phyloP scores from a whole-genome alignment of 805 yeast genomes.

The Yarrowia sp. region DNA sequence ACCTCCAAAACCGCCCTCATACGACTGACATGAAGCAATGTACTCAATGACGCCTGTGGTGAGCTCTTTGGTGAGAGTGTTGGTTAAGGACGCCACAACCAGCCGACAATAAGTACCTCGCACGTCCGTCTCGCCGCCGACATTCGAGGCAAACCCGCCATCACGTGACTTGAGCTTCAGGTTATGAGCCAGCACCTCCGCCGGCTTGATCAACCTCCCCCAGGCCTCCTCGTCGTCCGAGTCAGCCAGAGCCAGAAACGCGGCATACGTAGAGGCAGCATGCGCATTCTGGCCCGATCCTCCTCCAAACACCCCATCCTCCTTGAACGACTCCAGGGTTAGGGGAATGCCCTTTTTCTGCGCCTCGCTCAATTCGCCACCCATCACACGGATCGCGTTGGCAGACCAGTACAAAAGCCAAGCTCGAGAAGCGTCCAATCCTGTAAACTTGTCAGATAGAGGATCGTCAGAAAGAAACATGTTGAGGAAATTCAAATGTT shows the following conservation, averaged over 20 bases:
- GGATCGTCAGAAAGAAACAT: slow-evolving; percentile 40
- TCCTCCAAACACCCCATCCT: slow-evolving; percentile 77
- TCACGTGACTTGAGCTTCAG: slow-evolving; percentile 57
- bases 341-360: slow-evolving; percentile 33
- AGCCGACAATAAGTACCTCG: slow-evolving; percentile 86
- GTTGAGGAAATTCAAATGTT: slow-evolving; percentile 49
- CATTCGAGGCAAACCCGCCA: slow-evolving; percentile 77
- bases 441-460: slow-evolving; percentile 52
- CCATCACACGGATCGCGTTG: slow-evolving; percentile 52
- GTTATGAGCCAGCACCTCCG: slow-evolving; percentile 60
- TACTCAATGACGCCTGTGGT: slow-evolving; percentile 54
- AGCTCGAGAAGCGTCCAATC: slow-evolving; percentile 84
- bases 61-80: slow-evolving; percentile 62
- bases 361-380: slow-evolving; percentile 36
- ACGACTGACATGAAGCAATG: slow-evolving; percentile 73
- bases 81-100: slow-evolving; percentile 64
- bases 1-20: slow-evolving; percentile 95
- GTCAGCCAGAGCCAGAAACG: slow-evolving; percentile 58
- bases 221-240: slow-evolving; percentile 46
- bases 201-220: slow-evolving; percentile 46
- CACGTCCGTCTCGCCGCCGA: slow-evolving; percentile 75
- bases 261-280: slow-evolving; percentile 81
- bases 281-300: slow-evolving; percentile 82
- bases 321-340: slow-evolving; percentile 39
- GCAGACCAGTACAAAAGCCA: slow-evolving; percentile 88